Base-by-base conservation (phyloP, 495 filamentous ascomycete species). In the Xylaria longipes region DNA sequence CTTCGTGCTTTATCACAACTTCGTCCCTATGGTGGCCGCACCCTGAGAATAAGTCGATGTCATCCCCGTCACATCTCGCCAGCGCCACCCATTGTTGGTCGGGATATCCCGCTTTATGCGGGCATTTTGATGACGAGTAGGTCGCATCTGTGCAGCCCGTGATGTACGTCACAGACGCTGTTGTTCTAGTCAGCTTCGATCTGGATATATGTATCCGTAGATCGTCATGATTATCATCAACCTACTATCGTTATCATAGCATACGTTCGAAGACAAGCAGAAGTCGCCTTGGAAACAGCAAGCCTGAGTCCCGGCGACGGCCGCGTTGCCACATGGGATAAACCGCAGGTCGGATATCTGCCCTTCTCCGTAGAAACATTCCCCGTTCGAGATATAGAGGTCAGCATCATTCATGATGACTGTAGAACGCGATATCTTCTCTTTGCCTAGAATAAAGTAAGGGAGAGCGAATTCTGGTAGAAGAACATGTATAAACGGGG, bases 211-310 rank as follows among this genome's bases (percentile, higher is more conserved):
- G 22, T 22, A 29, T 27, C 22, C 2, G 11, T 33, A 45, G 33
- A 9, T 33, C 46, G 22, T 17, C 15, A 4, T 9, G 15, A 1
- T 37, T 69, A 27, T 29, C 3, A 3, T 58, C 5, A 29, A 75
- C 73, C 65, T 72, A 63, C 69, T 61, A 5, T 45, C 20, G 15
- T 54, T 63, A 68, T 79, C 72, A 64, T 66, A 82, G 68, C 77
- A 81, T 5, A 74, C 78, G 15, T 73, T 76, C 58, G 69, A 25
- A 7, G 71, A 76, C 14, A 80, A 68, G 65, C 79, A 84, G 15
- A 68, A 71, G 43, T 82, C 80, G 15, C 79, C 80, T 29, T 72
- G 74, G 9, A 74, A 78, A 54, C 83, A 83, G 68, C 84, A 83
- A 1, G 68, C 50, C 3, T 72, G 63, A 27, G 79, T 68, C 11